Evolutionary conservation across 176 grass and related monocot species (phyloP).

Genomic region (Oryza australiensis): DNA sequence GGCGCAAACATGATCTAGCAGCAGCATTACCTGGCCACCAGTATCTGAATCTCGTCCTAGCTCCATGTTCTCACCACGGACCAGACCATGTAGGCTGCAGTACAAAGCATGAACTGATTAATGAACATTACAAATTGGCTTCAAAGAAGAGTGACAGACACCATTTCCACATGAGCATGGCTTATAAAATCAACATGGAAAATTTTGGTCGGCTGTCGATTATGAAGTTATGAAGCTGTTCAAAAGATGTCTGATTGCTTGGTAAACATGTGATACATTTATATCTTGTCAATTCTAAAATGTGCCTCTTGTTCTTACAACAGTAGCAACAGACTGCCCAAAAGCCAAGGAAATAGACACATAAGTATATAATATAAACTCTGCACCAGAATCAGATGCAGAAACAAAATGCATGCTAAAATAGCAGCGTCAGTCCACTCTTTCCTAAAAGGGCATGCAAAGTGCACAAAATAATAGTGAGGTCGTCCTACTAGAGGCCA

Average conservation of each 20-base stretch:
- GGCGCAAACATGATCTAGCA: neutral
- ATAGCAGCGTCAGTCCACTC: neutral
- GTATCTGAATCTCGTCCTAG: conserved; percentile 86
- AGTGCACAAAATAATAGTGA: neutral
- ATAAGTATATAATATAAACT: neutral
- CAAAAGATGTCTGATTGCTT: neutral
- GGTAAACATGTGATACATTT: conserved; percentile 4
- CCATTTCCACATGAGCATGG: neutral
- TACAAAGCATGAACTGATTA: conserved; percentile 23
- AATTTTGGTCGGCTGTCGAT: neutral
- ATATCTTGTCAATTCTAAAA: conserved; percentile 17
- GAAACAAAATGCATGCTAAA: neutral
- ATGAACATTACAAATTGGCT: neutral
- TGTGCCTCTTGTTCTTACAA: neutral
- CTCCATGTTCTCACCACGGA: conserved; percentile 86
- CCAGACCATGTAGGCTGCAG: conserved; percentile 72
- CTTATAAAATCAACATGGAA: conserved; percentile 2
- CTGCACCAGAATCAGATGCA: neutral
- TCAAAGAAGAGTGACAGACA: neutral
- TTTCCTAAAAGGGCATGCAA: neutral
- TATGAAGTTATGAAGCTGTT: conserved; percentile 4
- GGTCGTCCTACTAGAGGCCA: neutral
- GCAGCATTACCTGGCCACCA: conserved; percentile 69
- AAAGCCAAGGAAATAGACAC: neutral
- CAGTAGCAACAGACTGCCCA: neutral